Base-by-base conservation (phyloP, 768 basidiomycete species). In the Boletus rubescentipes region DNA sequence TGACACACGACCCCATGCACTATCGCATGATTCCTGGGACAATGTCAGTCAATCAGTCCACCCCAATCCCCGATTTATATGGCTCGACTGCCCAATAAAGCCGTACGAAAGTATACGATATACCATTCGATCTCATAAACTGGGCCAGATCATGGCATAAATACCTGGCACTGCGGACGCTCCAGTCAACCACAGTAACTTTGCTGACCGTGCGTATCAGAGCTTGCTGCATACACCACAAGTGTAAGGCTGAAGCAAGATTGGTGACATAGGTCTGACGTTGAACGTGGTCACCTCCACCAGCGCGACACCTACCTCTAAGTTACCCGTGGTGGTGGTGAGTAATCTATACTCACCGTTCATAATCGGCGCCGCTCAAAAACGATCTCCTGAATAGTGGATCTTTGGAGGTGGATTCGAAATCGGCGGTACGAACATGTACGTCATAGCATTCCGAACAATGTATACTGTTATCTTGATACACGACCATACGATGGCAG, bases 271-370 rank as follows among this genome's bases (percentile, higher is more conserved):
- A 61, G 81, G 82, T 66, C 68, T 84, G 18, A 81, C 76, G 1
- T 53, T 86, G 35, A 83, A 85, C 55, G 75, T 84, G 16, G 59
- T 81, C 26, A 75, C 73, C 46, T 82, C 84, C 5, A 62, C 67
- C 2, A 64, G 57, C 34, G 73, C 77, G 1, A 75, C 72, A 0
- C 49, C 76, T 2, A 60, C 61, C 0, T 75, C 75, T 9, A 78
- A 78, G 46, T 67, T 84, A 3, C 83, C 84, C 2, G 80, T 85
- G 8, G 68, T 81, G 18, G 79, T 77, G 30, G 82, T 83, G 65
- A 41, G 80, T 72, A 9, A 30, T 11, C 9, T 11, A 15, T 31
- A 5, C 11, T 21, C 2, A 32, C 37, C 18, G 3, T 9, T 0
- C 35, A 16, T 36, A 35, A 4, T 29, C 15, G 3, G 23, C 14